Evolutionary conservation across 2,329 filamentous ascomycete species (phyloP).

Genomic region (Colletotrichum zoysiae): DNA sequence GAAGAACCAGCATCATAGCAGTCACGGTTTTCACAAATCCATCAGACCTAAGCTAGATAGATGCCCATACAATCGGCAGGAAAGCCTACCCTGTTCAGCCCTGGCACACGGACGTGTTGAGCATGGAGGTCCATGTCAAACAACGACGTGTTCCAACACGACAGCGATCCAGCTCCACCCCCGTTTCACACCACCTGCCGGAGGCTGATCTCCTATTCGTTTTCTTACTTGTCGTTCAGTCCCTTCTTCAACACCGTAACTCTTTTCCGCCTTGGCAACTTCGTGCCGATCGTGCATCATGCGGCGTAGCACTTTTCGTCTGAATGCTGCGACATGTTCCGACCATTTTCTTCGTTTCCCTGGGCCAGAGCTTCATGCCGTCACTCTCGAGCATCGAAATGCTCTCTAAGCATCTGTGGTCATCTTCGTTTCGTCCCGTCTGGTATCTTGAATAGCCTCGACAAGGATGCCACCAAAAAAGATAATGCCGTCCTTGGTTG

Average conservation of each 20-base stretch:
- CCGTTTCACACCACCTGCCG: conserved; percentile 15
- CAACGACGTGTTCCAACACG: conserved; percentile 22
- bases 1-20: conserved; percentile 13
- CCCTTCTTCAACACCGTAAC: conserved; percentile 1
- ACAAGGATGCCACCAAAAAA: not conserved
- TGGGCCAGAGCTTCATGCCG: conserved; percentile 11
- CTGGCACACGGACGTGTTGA: conserved; percentile 13
- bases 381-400: conserved; percentile 19
- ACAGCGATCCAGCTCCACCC: conserved; percentile 8
- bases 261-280: conserved; percentile 9
- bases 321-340: conserved; percentile 33
- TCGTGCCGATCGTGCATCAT: conserved; percentile 27
- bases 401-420: conserved; percentile 5
- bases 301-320: conserved; percentile 31
- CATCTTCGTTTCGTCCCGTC: conserved; percentile 31
- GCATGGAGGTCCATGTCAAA: conserved; percentile 35
- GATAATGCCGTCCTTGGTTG: conserved; percentile 14
- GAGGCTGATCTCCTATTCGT: not conserved
- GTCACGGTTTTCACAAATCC: not conserved
- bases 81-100: not conserved
- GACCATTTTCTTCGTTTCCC: conserved; percentile 22
- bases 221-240: not conserved
- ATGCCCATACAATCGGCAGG: not conserved
- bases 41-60: not conserved
- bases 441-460: not conserved